phyloP scores from a whole-genome alignment of 2,329 filamentous ascomycete species.

The Colletotrichum neosansevieriae region DNA sequence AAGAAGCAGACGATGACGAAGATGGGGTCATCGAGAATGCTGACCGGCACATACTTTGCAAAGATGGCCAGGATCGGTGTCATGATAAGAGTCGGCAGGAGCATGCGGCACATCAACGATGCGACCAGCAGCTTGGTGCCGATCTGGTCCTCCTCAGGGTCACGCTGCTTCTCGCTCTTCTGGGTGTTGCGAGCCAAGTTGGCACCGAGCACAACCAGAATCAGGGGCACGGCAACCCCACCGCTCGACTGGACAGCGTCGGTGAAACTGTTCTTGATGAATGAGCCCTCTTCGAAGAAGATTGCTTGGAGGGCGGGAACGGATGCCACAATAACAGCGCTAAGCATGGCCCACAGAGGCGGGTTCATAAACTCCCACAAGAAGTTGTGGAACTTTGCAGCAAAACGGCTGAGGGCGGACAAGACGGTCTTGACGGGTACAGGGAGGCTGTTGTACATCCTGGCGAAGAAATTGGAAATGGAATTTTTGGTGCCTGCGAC shows the following conservation, averaged over 20 bases:
- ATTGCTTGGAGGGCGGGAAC: constrained; percentile 83
- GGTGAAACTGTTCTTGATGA: constrained; percentile 93
- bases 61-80: constrained; percentile 86
- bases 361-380: constrained; percentile 98
- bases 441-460: constrained; percentile 55
- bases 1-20: constrained; percentile 98
- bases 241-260: constrained; percentile 87
- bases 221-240: constrained; percentile 92
- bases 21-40: constrained; percentile 96
- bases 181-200: constrained; percentile 94
- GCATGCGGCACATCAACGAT: constrained; percentile 88
- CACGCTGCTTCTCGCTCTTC: constrained; percentile 71
- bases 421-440: constrained; percentile 53
- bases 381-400: constrained; percentile 68
- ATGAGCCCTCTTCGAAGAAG: constrained; percentile 91
- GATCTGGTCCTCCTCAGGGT: constrained; percentile 77
- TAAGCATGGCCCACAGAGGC: constrained; percentile 95
- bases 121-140: constrained; percentile 86
- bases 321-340: constrained; percentile 90
- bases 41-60: constrained; percentile 91
- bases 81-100: constrained; percentile 92
- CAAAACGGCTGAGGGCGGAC: constrained; percentile 48
- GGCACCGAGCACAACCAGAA: constrained; percentile 93
- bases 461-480: constrained; percentile 42
- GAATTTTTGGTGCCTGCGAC: constrained; percentile 43